phyloP scores from a whole-genome alignment of 2,329 filamentous ascomycete genomes.

The Fusarium sp. region DNA sequence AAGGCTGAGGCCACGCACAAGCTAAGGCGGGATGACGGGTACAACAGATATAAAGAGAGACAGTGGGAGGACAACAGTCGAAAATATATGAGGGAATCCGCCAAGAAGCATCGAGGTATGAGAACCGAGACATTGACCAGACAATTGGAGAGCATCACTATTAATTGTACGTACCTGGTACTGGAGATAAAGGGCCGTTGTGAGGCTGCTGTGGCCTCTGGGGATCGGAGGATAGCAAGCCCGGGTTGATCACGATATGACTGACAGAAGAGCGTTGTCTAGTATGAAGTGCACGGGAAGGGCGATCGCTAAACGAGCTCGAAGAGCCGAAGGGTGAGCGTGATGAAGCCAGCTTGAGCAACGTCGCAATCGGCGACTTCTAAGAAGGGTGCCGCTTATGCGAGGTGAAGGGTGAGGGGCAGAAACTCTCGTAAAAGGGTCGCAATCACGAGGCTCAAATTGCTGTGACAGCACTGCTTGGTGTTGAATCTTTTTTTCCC shows the following conservation, averaged over 20 bases:
- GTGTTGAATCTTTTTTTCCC: conserved; percentile 6
- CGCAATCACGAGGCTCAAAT: conserved; percentile 30
- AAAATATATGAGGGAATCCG: conserved; percentile 22
- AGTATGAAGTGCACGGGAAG: conserved; percentile 63
- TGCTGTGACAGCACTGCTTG: conserved; percentile 3
- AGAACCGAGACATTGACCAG: conserved; percentile 40
- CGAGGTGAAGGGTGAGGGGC: conserved; percentile 4
- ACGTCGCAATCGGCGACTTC: conserved; percentile 44
- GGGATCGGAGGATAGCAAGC: conserved; percentile 50
- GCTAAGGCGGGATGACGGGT: conserved; percentile 5
- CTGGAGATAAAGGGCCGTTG: conserved; percentile 60
- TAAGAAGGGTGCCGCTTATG: conserved; percentile 29
- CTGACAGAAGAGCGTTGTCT: conserved; percentile 63
- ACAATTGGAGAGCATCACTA: conserved; percentile 9
- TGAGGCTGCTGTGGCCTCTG: conserved; percentile 47
- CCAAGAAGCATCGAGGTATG: conserved; percentile 31
- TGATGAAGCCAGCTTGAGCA: conserved; percentile 64
- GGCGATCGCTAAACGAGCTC: conserved; percentile 64
- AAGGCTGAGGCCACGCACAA: conserved; percentile 5
- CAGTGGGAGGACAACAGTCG: conserved; percentile 16
- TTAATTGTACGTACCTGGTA: conserved; percentile 64
- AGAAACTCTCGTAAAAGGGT: conserved; percentile 15
- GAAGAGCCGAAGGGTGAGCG: conserved; percentile 65
- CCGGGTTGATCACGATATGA: conserved; percentile 48
- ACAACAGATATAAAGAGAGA: conserved; percentile 24